These are phyloP conservation scores for Mucor plumbeus DNA, from an alignment of 371 early-diverging fungal species.

Conservation along the genomic window DNA sequence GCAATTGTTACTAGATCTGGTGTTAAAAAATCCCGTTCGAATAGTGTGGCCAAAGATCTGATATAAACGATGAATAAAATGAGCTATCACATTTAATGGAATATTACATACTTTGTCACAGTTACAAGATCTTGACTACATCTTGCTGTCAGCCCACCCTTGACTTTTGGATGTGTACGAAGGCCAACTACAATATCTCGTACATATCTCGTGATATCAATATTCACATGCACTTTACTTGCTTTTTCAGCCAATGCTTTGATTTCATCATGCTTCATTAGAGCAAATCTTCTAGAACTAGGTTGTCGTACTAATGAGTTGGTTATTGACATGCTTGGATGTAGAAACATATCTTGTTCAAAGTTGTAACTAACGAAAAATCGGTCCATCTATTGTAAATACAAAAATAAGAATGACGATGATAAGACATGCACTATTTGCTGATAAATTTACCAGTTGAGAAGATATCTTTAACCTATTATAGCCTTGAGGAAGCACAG, in stretches of 20 bases:
- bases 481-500: conserved; percentile 39
- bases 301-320: conserved; percentile 2
- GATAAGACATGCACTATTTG: background rate
- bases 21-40: conserved; percentile 60
- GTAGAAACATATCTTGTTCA: conserved; percentile 43
- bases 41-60: conserved; percentile 60
- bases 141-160: conserved; percentile 65
- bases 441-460: conserved; percentile 32
- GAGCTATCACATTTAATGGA: background rate
- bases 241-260: conserved; percentile 53
- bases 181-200: conserved; percentile 68
- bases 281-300: conserved; percentile 24
- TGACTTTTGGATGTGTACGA: conserved; percentile 63
- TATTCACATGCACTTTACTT: conserved; percentile 57
- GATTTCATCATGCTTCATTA: conserved; percentile 55
- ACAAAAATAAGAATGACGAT: background rate
- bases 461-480: conserved; percentile 32
- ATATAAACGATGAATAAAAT: background rate
- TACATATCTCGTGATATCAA: conserved; percentile 64
- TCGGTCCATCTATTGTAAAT: conserved; percentile 48
- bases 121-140: conserved; percentile 61
- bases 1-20: conserved; percentile 66
- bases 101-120: conserved; percentile 55
- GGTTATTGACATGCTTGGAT: conserved; percentile 8
- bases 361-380: conserved; percentile 60